phyloP scores from a whole-genome alignment of 2,329 filamentous ascomycete species.

The Bipolaris cookei region DNA sequence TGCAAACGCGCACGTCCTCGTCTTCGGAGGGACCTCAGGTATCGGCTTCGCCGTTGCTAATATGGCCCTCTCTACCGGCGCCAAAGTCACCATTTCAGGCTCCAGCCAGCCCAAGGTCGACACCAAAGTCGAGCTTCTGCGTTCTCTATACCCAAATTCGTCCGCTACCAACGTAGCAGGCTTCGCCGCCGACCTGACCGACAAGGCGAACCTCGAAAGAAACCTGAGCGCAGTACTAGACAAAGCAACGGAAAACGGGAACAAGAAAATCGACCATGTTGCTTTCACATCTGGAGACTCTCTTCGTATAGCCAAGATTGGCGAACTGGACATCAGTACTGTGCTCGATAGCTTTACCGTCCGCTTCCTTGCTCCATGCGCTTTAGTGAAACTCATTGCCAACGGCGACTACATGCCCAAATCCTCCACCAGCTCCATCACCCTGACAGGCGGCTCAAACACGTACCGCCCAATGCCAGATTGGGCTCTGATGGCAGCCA shows the following conservation, averaged over 20 bases:
- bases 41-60: conserved; percentile 69
- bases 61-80: conserved; percentile 62
- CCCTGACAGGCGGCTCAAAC: conserved; percentile 51
- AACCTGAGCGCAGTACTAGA: conserved; percentile 38
- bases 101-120: conserved; percentile 61
- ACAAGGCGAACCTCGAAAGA: conserved; percentile 34
- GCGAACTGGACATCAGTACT: conserved; percentile 31
- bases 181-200: conserved; percentile 36
- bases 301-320: conserved; percentile 26
- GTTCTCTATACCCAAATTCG: conserved; percentile 47
- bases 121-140: conserved; percentile 56
- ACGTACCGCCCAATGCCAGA: conserved; percentile 44
- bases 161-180: conserved; percentile 30
- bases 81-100: conserved; percentile 64
- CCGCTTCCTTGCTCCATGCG: conserved; percentile 43
- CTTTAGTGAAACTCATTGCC: conserved; percentile 52
- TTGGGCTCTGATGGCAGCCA: conserved; percentile 40
- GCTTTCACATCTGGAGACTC: conserved; percentile 41
- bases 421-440: conserved; percentile 44
- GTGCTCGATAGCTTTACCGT: conserved; percentile 37
- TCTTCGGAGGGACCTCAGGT: conserved; percentile 70
- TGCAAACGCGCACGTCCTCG: conserved; percentile 57
- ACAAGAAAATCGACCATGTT: conserved; percentile 44
- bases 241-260: conserved; percentile 33
- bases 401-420: conserved; percentile 44